Conservation (phyloP, 148 eudicot species). For the Rheum nobile region DNA sequence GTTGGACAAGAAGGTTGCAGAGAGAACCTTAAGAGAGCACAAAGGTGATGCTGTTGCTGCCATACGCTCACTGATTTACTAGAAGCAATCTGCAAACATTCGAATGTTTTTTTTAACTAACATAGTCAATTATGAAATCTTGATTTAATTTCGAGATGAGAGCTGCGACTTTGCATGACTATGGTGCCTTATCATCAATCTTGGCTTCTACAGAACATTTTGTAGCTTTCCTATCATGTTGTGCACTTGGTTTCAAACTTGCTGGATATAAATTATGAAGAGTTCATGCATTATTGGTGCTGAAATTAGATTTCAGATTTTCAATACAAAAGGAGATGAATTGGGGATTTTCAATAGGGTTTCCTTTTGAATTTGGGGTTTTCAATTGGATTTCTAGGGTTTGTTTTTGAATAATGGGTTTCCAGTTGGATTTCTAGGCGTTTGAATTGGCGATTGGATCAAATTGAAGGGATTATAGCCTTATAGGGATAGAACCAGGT, state of each 20-base stretch:
- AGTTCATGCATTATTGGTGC: too few relatives aligned
- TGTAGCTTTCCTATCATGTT: background rate
- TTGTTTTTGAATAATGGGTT: too few relatives aligned
- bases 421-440: too few relatives aligned
- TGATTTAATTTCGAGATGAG: background rate
- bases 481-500: too few relatives aligned
- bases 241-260: background rate
- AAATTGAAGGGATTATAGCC: too few relatives aligned
- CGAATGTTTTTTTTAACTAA: background rate
- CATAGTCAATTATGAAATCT: background rate
- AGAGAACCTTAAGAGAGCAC: constrained; percentile 90
- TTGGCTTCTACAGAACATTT: background rate
- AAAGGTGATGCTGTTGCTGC: constrained; percentile 97
- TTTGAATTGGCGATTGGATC: too few relatives aligned
- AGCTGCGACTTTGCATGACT: background rate
- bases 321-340: too few relatives aligned
- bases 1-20: constrained; percentile 96
- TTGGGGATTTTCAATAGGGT: too few relatives aligned
- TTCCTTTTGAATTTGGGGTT: too few relatives aligned
- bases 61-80: constrained; percentile 47
- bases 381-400: too few relatives aligned
- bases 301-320: too few relatives aligned
- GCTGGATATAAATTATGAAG: too few relatives aligned
- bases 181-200: background rate
- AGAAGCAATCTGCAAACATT: constrained; percentile 9